Base-by-base conservation (phyloP, 768 basidiomycete species). In the Amanita exitialis region DNA sequence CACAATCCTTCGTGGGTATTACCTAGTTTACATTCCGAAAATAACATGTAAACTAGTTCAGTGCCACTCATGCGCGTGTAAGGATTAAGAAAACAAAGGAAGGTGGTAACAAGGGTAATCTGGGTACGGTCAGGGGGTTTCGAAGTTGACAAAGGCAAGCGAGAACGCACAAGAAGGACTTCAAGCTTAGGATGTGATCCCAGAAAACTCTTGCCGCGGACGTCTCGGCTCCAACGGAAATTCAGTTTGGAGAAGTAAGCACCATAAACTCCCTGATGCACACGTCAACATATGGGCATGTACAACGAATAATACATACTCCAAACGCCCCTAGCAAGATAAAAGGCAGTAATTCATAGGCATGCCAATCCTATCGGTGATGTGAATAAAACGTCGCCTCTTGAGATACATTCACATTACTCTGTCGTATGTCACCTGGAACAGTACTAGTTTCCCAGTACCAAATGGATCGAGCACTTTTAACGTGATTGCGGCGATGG, bases 401-500 rank as follows among this genome's bases (percentile, higher is more conserved):
- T 25, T 13, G 21, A 45, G 30, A 30, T 25, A 41, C 37, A 42
- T 13, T 42, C 39, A 55, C 56, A 58, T 16, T 49, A 84, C 90
- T 72, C 80, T 88, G 62, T 87, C 85, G 59, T 94, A 96, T 0
- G 85, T 88, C 37, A 94, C 90, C 59, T 90, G 88, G 65, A 93
- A 93, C 38, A 96, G 70, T 0, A 96, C 93, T 18, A 97, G 73
- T 63, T 96, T 96, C 20, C 92, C 92, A 4, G 90, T 95, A 12
- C 91, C 89, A 60, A 97, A 97, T 0, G 96, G 96, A 64, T 99
- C 88, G 32, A 98, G 81, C 53, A 94, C 86, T 67, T 83, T 78
- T 41, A 99, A 71, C 0, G 95, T 95, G 58, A 97, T 86, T 1
- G 95, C 95, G 2, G 96, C 96, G 57, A 98, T 90, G 77, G 98